Evolutionary conservation across 2,329 filamentous ascomycete genomes (phyloP).

Genomic region (Exophiala oligosperma): DNA sequence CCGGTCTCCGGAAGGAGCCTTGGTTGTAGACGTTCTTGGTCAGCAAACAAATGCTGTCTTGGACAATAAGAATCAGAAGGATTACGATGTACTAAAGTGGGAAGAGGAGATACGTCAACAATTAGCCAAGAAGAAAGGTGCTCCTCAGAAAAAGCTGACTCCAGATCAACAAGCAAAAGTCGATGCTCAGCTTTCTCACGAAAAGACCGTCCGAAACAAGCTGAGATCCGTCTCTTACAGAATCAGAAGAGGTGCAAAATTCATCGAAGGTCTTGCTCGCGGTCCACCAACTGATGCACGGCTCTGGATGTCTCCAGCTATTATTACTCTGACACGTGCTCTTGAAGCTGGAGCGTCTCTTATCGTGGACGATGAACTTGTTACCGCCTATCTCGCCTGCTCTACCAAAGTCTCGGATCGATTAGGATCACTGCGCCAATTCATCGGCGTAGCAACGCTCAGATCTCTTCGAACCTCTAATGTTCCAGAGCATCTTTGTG

Average conservation of each 20-base stretch:
- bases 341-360: slow-evolving; percentile 80
- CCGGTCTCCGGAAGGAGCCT: slow-evolving; percentile 81
- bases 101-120: slow-evolving; percentile 87
- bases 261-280: slow-evolving; percentile 76
- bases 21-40: slow-evolving; percentile 86
- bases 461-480: slow-evolving; percentile 73
- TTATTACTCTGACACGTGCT: slow-evolving; percentile 69
- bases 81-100: slow-evolving; percentile 96
- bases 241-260: slow-evolving; percentile 79
- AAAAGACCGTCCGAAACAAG: slow-evolving; percentile 73
- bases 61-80: slow-evolving; percentile 86
- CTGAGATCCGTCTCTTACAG: slow-evolving; percentile 69
- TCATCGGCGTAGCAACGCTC: slow-evolving; percentile 84
- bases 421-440: slow-evolving; percentile 73
- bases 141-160: slow-evolving; percentile 81
- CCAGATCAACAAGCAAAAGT: slow-evolving; percentile 87
- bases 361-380: slow-evolving; percentile 76
- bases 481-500: slow-evolving; percentile 68
- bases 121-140: slow-evolving; percentile 87
- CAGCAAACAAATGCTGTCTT: slow-evolving; percentile 71
- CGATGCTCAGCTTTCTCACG: slow-evolving; percentile 85
- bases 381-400: slow-evolving; percentile 76
- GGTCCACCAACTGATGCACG: slow-evolving; percentile 88
- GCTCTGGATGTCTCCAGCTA: slow-evolving; percentile 82
- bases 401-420: slow-evolving; percentile 72